Conservation (phyloP, 371 early-diverging fungal genomes). For the Blakeslea trispora region DNA sequence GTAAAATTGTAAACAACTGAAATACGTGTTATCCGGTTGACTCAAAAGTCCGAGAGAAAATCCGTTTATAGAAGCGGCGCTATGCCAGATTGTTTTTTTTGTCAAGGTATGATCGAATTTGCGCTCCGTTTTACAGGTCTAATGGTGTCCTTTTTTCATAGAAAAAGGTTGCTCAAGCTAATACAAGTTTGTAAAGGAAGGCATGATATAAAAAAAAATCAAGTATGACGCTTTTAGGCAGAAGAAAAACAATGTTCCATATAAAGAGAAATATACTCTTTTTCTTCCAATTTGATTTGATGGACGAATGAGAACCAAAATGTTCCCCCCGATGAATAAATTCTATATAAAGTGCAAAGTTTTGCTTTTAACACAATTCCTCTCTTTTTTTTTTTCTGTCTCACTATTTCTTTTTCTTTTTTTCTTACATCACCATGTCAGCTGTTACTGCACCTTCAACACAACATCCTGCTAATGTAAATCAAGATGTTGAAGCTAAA, state of each 20-base stretch:
- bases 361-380: neutral
- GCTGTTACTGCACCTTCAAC: neutral
- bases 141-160: neutral
- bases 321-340: neutral
- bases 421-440: conserved; percentile 5
- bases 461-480: neutral
- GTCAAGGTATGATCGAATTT: neutral
- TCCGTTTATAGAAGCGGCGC: conserved; percentile 5
- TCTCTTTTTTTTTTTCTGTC: neutral
- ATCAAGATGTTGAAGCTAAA: conserved; percentile 17
- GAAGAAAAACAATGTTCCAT: neutral
- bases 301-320: neutral
- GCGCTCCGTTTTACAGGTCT: neutral
- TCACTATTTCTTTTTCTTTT: conserved; percentile 1
- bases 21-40: conserved; percentile 2
- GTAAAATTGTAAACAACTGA: too few relatives aligned
- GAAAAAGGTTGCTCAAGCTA: too few relatives aligned
- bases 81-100: neutral
- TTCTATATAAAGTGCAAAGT: neutral
- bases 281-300: neutral
- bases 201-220: neutral
- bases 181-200: too few relatives aligned
- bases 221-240: neutral
- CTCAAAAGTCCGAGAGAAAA: conserved; percentile 8
- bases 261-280: neutral